phyloP scores from a whole-genome alignment of 805 yeast genomes.

The Kluyveromyces starmeri region DNA sequence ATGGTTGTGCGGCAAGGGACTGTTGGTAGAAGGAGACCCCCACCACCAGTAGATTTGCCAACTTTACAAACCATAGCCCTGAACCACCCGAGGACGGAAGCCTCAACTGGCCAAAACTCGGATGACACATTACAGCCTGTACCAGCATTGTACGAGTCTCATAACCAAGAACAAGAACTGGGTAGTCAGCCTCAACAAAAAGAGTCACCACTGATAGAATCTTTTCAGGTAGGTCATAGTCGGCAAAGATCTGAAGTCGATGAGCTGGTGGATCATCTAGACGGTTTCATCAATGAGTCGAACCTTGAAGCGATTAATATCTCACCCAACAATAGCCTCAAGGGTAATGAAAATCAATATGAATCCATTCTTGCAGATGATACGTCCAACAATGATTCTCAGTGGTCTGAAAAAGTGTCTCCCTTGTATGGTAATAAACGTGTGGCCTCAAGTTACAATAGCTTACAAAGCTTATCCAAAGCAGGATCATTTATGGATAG shows the following conservation, averaged over 20 bases:
- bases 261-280: conserved; percentile 27
- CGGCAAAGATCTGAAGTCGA: conserved; percentile 29
- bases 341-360: not conserved
- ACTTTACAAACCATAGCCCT: too few species aligned
- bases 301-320: not conserved
- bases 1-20: not conserved
- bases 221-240: conserved; percentile 11
- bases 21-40: conserved; percentile 10
- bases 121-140: too few species aligned
- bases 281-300: conserved; percentile 15
- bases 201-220: too few species aligned
- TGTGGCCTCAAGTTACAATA: not conserved
- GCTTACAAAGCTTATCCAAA: not conserved
- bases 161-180: too few species aligned
- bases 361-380: not conserved
- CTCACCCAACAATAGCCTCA: not conserved
- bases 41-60: conserved; percentile 11
- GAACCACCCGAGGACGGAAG: too few species aligned
- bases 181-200: too few species aligned
- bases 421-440: not conserved
- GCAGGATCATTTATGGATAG: not conserved
- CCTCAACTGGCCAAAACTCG: too few species aligned
- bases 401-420: not conserved
- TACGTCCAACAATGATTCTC: not conserved
- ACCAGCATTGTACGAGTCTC: too few species aligned